Conservation (phyloP, 2,329 filamentous ascomycete genomes). For the Pezicula neosporulosa region DNA sequence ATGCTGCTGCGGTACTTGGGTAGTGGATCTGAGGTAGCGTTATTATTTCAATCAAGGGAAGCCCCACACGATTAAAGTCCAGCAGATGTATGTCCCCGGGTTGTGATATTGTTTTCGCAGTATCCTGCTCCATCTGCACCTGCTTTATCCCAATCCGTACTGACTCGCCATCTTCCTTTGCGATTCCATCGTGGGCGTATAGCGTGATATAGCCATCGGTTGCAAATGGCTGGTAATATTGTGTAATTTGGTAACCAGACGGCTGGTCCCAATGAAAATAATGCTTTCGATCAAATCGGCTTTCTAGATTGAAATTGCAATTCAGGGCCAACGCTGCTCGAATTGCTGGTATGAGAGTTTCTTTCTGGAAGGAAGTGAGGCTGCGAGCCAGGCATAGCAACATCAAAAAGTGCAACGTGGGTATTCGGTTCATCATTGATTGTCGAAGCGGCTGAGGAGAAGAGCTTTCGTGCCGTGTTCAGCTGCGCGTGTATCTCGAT, state of each 20-base stretch:
- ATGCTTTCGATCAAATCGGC: slow-evolving; percentile 92
- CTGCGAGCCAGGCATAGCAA: slow-evolving; percentile 85
- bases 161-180: slow-evolving; percentile 65
- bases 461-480: slow-evolving; percentile 85
- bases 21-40: slow-evolving; percentile 85
- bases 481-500: slow-evolving; percentile 97
- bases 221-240: slow-evolving; percentile 78
- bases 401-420: slow-evolving; percentile 86
- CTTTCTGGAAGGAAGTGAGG: slow-evolving; percentile 85
- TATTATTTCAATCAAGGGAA: slow-evolving; percentile 93
- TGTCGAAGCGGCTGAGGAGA: slow-evolving; percentile 68
- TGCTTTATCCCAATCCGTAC: slow-evolving; percentile 83
- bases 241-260: slow-evolving; percentile 94
- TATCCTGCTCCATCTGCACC: slow-evolving; percentile 96
- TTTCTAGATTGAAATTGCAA: slow-evolving; percentile 73
- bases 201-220: slow-evolving; percentile 71
- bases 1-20: slow-evolving; percentile 80
- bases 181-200: slow-evolving; percentile 73
- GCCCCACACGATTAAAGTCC: slow-evolving; percentile 90
- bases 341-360: slow-evolving; percentile 82
- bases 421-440: slow-evolving; percentile 72
- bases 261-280: slow-evolving; percentile 99
- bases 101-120: slow-evolving; percentile 85
- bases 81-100: slow-evolving; percentile 72
- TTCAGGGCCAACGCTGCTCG: slow-evolving; percentile 82